Evolutionary conservation across 2,329 filamentous ascomycete genomes (phyloP).

Genomic region (Fusarium anguioides): DNA sequence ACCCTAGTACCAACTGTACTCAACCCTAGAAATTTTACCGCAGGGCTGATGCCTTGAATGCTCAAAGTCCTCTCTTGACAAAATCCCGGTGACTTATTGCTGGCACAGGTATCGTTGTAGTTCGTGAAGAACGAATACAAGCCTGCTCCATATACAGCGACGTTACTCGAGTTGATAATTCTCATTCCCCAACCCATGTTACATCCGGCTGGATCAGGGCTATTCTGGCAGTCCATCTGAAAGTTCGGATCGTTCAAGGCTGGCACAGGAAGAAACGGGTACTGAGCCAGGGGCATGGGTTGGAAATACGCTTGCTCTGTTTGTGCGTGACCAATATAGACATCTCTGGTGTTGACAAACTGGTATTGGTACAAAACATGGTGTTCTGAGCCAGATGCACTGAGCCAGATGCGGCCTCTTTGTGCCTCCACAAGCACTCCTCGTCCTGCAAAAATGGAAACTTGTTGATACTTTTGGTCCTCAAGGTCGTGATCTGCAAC

Average conservation of each 20-base stretch:
- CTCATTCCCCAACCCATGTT: conserved; percentile 74
- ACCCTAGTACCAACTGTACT: conserved; percentile 45
- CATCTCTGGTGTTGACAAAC: conserved; percentile 67
- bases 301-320: conserved; percentile 80
- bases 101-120: conserved; percentile 64
- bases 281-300: conserved; percentile 68
- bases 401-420: conserved; percentile 64
- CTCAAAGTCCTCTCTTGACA: conserved; percentile 61
- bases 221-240: conserved; percentile 47
- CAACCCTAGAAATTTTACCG: conserved; percentile 43
- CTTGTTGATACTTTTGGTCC: conserved; percentile 58
- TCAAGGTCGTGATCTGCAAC: conserved; percentile 67
- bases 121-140: conserved; percentile 77
- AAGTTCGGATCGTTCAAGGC: conserved; percentile 49
- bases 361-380: conserved; percentile 76
- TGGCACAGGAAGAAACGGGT: conserved; percentile 63
- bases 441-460: conserved; percentile 64
- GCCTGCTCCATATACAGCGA: conserved; percentile 72
- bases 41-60: conserved; percentile 34
- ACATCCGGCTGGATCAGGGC: conserved; percentile 59
- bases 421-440: conserved; percentile 60
- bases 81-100: conserved; percentile 52
- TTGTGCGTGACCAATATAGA: conserved; percentile 73
- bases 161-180: conserved; percentile 64
- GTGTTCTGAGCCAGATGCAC: conserved; percentile 74